Base-by-base conservation (phyloP, 2,329 filamentous ascomycete species). In the Pleomassaria siparia region DNA sequence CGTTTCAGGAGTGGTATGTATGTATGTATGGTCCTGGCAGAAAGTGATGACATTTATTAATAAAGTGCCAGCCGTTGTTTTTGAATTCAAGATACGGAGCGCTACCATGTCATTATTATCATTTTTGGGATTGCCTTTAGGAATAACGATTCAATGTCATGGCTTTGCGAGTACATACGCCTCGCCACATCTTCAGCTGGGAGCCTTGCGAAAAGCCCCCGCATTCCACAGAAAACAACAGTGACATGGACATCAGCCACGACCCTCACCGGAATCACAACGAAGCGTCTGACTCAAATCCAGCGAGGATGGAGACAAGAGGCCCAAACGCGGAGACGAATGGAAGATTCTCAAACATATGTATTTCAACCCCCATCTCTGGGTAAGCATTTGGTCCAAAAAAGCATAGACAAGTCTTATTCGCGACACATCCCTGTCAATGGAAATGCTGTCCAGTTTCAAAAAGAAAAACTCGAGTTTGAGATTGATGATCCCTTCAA, bases 371-470 rank as follows among this genome's bases (percentile, higher is more conserved):
- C n/a, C n/a, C n/a, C n/a, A n/a, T n/a, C n/a, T n/a, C n/a, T n/a
- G n/a, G 7, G 32, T 35, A 16, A 35, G 32, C n/a, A 35, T 16
- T 35, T 35, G 32, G 20, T 7, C 15, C 32, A 16, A 35, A 35
- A 16, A 18, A 35, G 32, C 28, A 9, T 30, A 9, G 28, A 13
- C 13, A 5, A 12, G 28, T 30, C 13, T 30, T n/a, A 8, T 4
- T 30, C 28, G 28, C 28, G n/a, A 9, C 25, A 26, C 25, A 26
- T 26, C 12, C 25, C 7, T 26, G 25, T 26, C 29, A 32, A 44
- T 35, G 53, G 44, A 8, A 28, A 28, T 28, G 25, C 22, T n/a
- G 42, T 48, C 13, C 42, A 54, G 25, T 28, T 28, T 7, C 25
- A 12, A 28, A 28, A 28, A 28, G 25, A 7, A 7, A 28, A 28